Base-by-base conservation (phyloP, 2,329 filamentous ascomycete genomes). In the Penicillium sp. region DNA sequence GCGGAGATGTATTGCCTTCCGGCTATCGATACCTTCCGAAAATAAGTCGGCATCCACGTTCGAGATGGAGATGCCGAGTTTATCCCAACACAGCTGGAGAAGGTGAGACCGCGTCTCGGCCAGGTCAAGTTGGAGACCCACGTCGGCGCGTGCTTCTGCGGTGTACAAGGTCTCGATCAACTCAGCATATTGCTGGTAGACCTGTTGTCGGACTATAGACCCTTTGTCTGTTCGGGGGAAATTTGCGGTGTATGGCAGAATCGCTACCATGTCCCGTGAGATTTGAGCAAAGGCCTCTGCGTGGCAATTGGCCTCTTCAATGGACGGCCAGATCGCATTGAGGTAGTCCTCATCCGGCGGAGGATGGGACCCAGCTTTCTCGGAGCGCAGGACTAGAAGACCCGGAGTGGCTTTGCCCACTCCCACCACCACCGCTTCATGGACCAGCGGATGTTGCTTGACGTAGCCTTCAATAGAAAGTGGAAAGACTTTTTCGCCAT, bases 401-500 rank as follows among this genome's bases (percentile, higher is more conserved):
- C 83, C 84, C 0, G 80, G 80, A 18, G 80, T 72, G 1, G 77
- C 73, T 40, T 74, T 76, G 8, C 79, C 80, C 4, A 78, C 76
- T 0, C 84, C 84, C 55, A 85, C 84, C 2, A 86, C 76, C 4
- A 84, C 72, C 0, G 78, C 79, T 55, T 86, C 84, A 23, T 77
- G 72, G 0, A 86, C 80, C 0, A 79, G 68, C 2, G 73, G 70
- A 47, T 80, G 73, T 47, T 82, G 76, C 7, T 81, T 74, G 12
- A 86, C 77, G 0, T 75, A 72, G 9, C 79, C 77, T 63, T 87
- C 85, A 34, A 78, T 75, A 0, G 72, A 70, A 10, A 79, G 68
- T 0, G 78, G 77, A 13, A 76, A 65, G 3, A 77, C 76, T 54
- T 80, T 80, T 62, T 80, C 77, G 21, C 78, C 77, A 54, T 79